These are phyloP conservation scores for Monilinia vaccinii-corymbosi DNA, from an alignment of 2,329 filamentous ascomycete species.

Conservation along the genomic window DNA sequence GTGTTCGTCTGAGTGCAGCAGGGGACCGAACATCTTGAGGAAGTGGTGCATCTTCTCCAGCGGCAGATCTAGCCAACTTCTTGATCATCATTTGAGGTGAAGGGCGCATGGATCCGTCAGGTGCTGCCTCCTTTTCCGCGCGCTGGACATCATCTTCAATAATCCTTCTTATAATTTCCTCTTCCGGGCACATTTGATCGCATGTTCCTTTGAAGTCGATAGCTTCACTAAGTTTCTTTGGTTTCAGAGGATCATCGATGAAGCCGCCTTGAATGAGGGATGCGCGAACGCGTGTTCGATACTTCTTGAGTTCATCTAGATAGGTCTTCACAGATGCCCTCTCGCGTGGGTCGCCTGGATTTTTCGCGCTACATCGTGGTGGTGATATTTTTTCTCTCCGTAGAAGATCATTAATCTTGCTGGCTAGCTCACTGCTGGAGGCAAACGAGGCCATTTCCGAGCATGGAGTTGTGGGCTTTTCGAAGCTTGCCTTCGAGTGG, in stretches of 20 bases:
- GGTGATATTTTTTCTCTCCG: slow-evolving; percentile 37
- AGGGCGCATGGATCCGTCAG: slow-evolving; percentile 37
- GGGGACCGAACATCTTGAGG: slow-evolving; percentile 60
- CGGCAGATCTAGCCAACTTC: slow-evolving; percentile 57
- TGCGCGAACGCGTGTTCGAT: slow-evolving; percentile 46
- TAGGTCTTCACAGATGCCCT: slow-evolving; percentile 46
- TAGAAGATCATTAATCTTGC: slow-evolving; percentile 43
- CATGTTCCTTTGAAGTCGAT: slow-evolving; percentile 60
- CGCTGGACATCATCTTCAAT: slow-evolving; percentile 49
- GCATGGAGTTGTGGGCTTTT: background rate
- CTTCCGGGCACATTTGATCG: slow-evolving; percentile 62
- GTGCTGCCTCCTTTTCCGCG: slow-evolving; percentile 41
- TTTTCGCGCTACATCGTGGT: slow-evolving; percentile 14
- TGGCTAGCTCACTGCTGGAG: slow-evolving; percentile 31
- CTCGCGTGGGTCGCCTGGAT: slow-evolving; percentile 17
- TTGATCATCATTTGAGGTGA: slow-evolving; percentile 52
- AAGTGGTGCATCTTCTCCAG: slow-evolving; percentile 57
- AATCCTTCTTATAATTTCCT: slow-evolving; percentile 54
- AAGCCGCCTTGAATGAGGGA: slow-evolving; percentile 50
- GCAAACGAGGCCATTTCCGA: slow-evolving; percentile 1
- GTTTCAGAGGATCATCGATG: slow-evolving; percentile 56
- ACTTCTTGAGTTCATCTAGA: slow-evolving; percentile 46
- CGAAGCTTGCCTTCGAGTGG: background rate
- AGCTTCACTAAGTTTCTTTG: slow-evolving; percentile 52
- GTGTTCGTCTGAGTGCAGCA: slow-evolving; percentile 45